These are phyloP conservation scores for Solanum neorickii DNA, from an alignment of 257 asterid genomes.

Conservation along the genomic window DNA sequence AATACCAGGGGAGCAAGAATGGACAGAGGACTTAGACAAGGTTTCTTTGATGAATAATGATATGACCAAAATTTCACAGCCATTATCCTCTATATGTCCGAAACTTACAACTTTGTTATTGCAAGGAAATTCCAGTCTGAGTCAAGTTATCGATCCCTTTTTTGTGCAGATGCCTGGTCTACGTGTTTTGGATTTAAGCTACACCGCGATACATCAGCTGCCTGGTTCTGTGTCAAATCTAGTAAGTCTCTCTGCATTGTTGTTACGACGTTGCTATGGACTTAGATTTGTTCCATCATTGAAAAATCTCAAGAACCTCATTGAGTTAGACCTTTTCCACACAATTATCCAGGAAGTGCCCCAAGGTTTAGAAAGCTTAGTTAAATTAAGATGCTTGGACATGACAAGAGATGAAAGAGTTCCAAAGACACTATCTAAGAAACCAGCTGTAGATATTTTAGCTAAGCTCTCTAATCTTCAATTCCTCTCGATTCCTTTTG, in stretches of 20 bases:
- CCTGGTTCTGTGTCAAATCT: not conserved
- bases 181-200: not conserved
- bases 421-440: not conserved
- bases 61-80: not conserved
- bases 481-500: not conserved
- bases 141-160: not conserved
- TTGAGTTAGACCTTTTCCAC: not conserved
- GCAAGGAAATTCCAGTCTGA: not conserved
- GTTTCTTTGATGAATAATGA: not conserved
- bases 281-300: not conserved
- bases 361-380: not conserved
- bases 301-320: constrained; percentile 2
- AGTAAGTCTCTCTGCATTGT: not conserved
- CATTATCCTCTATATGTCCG: not conserved
- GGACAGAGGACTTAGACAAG: not conserved
- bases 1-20: not conserved
- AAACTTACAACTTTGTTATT: not conserved
- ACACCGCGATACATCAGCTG: not conserved
- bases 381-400: not conserved
- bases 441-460: not conserved
- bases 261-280: not conserved
- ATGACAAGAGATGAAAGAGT: not conserved
- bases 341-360: not conserved
- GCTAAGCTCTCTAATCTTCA: not conserved
- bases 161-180: not conserved